These are phyloP conservation scores for Hanseniaspora meyeri DNA, from an alignment of 805 yeast species.

Conservation along the genomic window DNA sequence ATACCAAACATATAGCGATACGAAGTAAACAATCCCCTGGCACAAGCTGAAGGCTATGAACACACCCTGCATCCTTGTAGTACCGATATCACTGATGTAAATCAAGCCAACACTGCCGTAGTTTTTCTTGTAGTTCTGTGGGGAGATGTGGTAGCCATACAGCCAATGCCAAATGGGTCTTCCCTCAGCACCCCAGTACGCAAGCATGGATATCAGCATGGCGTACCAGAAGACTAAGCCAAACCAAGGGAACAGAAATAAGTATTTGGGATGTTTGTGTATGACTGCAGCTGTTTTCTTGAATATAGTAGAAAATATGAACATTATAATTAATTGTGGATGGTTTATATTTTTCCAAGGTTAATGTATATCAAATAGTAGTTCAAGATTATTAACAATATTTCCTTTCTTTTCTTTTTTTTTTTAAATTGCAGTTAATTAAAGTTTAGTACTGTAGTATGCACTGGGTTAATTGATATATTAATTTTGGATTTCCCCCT, in stretches of 20 bases:
- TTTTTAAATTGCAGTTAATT: too few species aligned
- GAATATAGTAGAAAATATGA: background rate
- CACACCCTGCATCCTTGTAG: slow-evolving; percentile 71
- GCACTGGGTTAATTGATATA: too few species aligned
- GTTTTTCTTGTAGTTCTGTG: slow-evolving; percentile 11
- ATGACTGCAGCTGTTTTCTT: background rate
- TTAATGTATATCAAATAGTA: too few species aligned
- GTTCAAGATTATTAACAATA: too few species aligned
- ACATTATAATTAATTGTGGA: background rate
- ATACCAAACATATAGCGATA: slow-evolving; percentile 52
- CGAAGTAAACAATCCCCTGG: slow-evolving; percentile 63
- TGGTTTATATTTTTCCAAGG: too few species aligned
- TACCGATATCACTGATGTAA: slow-evolving; percentile 78
- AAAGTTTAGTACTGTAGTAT: too few species aligned
- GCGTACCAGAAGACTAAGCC: slow-evolving; percentile 76
- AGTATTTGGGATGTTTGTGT: slow-evolving; percentile 8
- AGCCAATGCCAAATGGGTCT: slow-evolving; percentile 43
- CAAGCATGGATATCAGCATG: slow-evolving; percentile 69
- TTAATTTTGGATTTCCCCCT: too few species aligned
- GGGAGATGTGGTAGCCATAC: slow-evolving; percentile 6
- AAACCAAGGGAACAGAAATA: slow-evolving; percentile 47
- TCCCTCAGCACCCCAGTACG: slow-evolving; percentile 73
- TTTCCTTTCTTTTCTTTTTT: too few species aligned
- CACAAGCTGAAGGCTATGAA: slow-evolving; percentile 67
- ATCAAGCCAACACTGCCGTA: slow-evolving; percentile 25